Base-by-base conservation (phyloP, 1,284 basidiomycete genomes). In the Trametes pubescens region DNA sequence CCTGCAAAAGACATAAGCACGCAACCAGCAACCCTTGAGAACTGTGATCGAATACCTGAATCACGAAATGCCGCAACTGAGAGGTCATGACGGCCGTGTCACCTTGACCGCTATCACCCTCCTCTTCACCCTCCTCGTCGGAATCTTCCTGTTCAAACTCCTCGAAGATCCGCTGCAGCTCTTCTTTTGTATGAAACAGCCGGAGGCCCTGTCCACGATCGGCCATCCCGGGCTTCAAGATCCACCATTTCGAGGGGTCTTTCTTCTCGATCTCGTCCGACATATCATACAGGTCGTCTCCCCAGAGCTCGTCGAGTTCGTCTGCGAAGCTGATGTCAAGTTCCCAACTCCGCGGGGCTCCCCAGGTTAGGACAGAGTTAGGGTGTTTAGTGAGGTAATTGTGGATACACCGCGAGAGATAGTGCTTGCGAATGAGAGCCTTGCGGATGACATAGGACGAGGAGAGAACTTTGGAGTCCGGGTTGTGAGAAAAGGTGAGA, bases 211-310 rank as follows among this genome's bases (percentile, higher is more conserved):
- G 94, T 4, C 95, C 98, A 59, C 95, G 86, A 80, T 99, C 97
- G 1, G 96, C 92, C 92, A 99, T 98, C 13, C 95, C 95, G 43
- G 98, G 96, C 79, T 99, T 99, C 58, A 99, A 78, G 62, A 98
- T 96, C 84, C 90, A 98, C 95, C 96, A 95, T 65, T 80, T 86
- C 8, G 77, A 70, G 24, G 73, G 69, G 9, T 74, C 75, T 1
- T 78, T 75, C 43, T 76, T 75, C 32, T 88, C 84, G 37, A 98
- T 82, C 32, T 83, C 80, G 59, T 86, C 79, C 2, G 84, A 86
- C 11, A 99, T 84, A 60, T 98, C 96, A 82, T 91, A 99, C 29
- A 99, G 83, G 65, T 99, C 98, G 75, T 99, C 97, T 52, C 87
- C 79, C 84, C 96, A 93, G 73, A 96, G 82, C 76, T 99, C 98